Base-by-base conservation (phyloP, 2,329 filamentous ascomycete species). In the Cladophialophora chaetospira region DNA sequence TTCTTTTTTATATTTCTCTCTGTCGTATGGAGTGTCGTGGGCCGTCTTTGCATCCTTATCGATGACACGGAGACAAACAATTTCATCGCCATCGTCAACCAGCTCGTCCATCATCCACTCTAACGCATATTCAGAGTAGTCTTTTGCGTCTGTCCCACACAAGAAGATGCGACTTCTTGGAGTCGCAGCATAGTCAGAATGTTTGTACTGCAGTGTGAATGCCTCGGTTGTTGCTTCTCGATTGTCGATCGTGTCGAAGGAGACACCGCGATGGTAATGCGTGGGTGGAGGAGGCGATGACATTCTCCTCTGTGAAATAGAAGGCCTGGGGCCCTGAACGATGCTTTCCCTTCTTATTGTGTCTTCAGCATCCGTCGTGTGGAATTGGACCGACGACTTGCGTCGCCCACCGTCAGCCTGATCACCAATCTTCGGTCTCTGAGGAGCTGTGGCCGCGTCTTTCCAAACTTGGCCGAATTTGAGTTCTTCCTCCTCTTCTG, bases 21-120 rank as follows among this genome's bases (percentile, higher is more conserved):
- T 82, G 62, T 88, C 83, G 11, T 85, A 78, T 31, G 80, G 79
- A 9, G 75, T 72, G 58, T 86, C 84, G 55, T 78, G 82, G 35
- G 83, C 82, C 61, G 88, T 82, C 50, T 87, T 88, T 49, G 86
- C 82, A 62, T 93, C 89, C 69, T 89, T 92, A 69, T 96, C 91
- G 40, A 96, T 83, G 2, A 96, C 92, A 50, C 90, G 83, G 46
- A 97, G 82, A 72, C 92, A 97, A 6, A 97, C 88, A 55, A 97
- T 87, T 73, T 96, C 91, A 69, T 97, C 92, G 15, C 92, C 91
- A 68, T 96, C 92, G 67, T 96, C 91, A 36, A 96, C 90, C 54
- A 96, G 80, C 73, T 96, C 91, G 67, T 95, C 90, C 35, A 97
- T 83, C 48, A 96, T 80, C 91, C 91, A 97, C 72, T 95, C 89